These are phyloP conservation scores for Fallopia convolvulus DNA, from an alignment of 148 eudicot genomes.

Conservation along the genomic window DNA sequence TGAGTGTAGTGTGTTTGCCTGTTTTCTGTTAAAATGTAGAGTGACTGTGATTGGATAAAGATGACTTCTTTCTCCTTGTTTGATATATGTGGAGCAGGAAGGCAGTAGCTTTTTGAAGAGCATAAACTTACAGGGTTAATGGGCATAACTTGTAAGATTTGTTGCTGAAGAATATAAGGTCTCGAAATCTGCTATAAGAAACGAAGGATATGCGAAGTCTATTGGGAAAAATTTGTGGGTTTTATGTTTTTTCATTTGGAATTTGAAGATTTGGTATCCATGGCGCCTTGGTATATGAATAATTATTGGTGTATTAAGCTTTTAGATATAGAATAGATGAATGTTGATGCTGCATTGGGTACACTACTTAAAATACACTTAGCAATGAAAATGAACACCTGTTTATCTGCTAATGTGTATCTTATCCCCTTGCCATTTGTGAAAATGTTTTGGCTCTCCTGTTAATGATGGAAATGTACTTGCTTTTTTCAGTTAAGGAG, in stretches of 20 bases:
- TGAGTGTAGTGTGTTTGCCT: background rate
- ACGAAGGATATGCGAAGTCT: background rate
- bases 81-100: background rate
- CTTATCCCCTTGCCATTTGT: background rate
- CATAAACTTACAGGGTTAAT: background rate
- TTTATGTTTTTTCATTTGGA: background rate
- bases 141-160: background rate
- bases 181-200: background rate
- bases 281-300: background rate
- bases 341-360: background rate
- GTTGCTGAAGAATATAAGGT: background rate
- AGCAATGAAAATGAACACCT: background rate
- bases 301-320: background rate
- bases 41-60: background rate
- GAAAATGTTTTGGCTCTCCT: background rate
- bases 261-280: background rate
- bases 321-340: background rate
- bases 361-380: no score
- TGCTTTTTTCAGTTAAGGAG: constrained; percentile 45
- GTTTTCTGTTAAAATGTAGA: background rate
- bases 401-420: background rate
- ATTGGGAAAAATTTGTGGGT: background rate
- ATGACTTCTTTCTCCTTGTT: background rate
- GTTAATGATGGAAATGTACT: background rate
- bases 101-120: background rate